Evolutionary conservation across 1,284 basidiomycete species (phyloP), one percentile per base, ranked within the genome.

Genomic region (Taiwanofungus camphoratus): DNA sequence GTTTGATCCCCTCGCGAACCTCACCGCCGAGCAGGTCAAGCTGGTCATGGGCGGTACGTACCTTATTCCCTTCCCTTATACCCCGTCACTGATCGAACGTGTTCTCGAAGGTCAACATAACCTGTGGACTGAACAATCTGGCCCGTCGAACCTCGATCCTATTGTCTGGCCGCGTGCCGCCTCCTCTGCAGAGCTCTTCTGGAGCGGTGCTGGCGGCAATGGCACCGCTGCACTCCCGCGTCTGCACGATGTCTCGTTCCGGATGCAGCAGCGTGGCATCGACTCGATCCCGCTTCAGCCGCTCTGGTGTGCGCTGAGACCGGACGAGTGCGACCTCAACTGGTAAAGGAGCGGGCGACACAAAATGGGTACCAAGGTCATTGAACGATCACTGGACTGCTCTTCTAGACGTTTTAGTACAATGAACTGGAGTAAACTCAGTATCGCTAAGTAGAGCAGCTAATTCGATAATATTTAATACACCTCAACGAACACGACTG

Each of bases 131-230:
- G 87, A 92, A 63, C 86, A 90, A 62, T 77, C 82, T 2, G 74
- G 77, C 34, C 74, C 79, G 11, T 67, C 71, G 41, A 90, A 87
- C 58, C 62, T 92, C 39, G 87, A 92, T 54, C 56, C 72, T 1
- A 77, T 81, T 44, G 68, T 79, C 7, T 92, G 89, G 87, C 90
- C 91, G 2, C 74, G 89, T 41, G 83, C 87, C 6, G 85, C 87
- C 0, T 73, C 82, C 0, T 77, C 79, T 4, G 87, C 87, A 0
- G 90, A 93, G 67, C 59, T 92, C 13, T 92, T 86, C 65, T 92
- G 89, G 89, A 80, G 76, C 2, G 86, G 90, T 0, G 68, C 73
- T 0, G 66, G 62, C 0, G 68, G 76, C 4, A 72, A 79, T 54
- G 67, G 76, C 20, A 66, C 61, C 2, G 66, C 77, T 22, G 91